A percentile compares a stretch with the other conserved stretches of the same genome.
Evolutionary conservation across 2,329 filamentous ascomycete species (phyloP).

Genomic region (Fusarium heterosporum): DNA sequence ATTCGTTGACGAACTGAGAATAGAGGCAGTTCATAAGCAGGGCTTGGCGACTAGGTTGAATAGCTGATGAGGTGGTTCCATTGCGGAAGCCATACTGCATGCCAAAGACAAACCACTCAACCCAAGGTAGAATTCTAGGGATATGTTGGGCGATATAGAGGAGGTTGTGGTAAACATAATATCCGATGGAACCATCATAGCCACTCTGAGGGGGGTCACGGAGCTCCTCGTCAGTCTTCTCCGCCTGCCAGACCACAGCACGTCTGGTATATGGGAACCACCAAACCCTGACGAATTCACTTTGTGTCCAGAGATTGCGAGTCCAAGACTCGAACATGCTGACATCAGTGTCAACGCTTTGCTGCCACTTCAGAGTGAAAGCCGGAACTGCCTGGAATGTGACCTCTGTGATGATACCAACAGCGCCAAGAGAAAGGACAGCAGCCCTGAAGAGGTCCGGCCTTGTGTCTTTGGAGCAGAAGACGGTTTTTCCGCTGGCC

Average conservation of each 20-base stretch:
- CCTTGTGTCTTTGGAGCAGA: constrained; percentile 76
- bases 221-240: constrained; percentile 75
- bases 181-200: constrained; percentile 85
- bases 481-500: constrained; percentile 78
- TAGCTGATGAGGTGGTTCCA: constrained; percentile 74
- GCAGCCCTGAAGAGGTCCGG: constrained; percentile 88
- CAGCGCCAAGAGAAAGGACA: constrained; percentile 85
- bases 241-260: constrained; percentile 90
- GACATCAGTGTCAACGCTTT: constrained; percentile 78
- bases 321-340: constrained; percentile 79
- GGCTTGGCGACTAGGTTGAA: constrained; percentile 83
- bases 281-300: constrained; percentile 95
- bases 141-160: constrained; percentile 83
- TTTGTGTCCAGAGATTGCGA: constrained; percentile 79
- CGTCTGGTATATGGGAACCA: constrained; percentile 95
- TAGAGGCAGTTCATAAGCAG: constrained; percentile 97
- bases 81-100: constrained; percentile 95
- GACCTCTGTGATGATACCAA: constrained; percentile 92
- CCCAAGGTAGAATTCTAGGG: constrained; percentile 83
- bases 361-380: constrained; percentile 88
- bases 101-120: constrained; percentile 97
- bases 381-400: constrained; percentile 83
- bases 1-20: constrained; percentile 98
- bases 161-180: constrained; percentile 91
- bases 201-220: constrained; percentile 74